These are phyloP conservation scores for Schizophyllum amplum DNA, from an alignment of 1,284 basidiomycete genomes.

Conservation along the genomic window DNA sequence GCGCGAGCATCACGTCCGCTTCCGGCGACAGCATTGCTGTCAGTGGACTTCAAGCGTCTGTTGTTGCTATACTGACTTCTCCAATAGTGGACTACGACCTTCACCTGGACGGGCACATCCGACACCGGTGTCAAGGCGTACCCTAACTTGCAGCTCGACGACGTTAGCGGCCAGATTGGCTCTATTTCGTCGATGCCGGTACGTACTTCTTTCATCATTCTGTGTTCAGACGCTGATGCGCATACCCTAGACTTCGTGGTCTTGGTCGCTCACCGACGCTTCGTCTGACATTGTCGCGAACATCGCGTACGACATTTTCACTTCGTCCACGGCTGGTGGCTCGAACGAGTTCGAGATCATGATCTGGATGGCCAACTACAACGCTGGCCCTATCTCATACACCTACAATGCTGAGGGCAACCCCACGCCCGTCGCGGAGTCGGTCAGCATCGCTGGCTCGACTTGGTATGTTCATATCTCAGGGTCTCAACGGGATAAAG, in stretches of 20 bases:
- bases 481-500: no score
- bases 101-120: slow-evolving; percentile 39
- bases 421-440: slow-evolving; percentile 37
- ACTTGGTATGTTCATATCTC: no score
- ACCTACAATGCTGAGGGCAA: slow-evolving; percentile 27
- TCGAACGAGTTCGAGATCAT: slow-evolving; percentile 51
- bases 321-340: slow-evolving; percentile 42
- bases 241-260: slow-evolving; percentile 23
- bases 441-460: slow-evolving; percentile 38
- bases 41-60: not conserved
- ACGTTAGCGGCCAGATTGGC: slow-evolving; percentile 44
- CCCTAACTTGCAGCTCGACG: slow-evolving; percentile 46
- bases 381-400: slow-evolving; percentile 49
- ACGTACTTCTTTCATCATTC: slow-evolving; percentile 12
- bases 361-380: slow-evolving; percentile 58
- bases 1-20: slow-evolving; percentile 40
- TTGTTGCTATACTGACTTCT: not conserved
- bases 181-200: slow-evolving; percentile 50
- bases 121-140: slow-evolving; percentile 47
- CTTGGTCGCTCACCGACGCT: slow-evolving; percentile 30
- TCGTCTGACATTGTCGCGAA: slow-evolving; percentile 30
- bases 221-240: no score
- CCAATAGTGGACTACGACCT: slow-evolving; percentile 10
- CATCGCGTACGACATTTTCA: slow-evolving; percentile 59
- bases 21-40: slow-evolving; percentile 32